Evolutionary conservation across 2,329 filamentous ascomycete genomes (phyloP), one percentile per base, ranked within the genome.

Genomic region (Orbilia quercus): DNA sequence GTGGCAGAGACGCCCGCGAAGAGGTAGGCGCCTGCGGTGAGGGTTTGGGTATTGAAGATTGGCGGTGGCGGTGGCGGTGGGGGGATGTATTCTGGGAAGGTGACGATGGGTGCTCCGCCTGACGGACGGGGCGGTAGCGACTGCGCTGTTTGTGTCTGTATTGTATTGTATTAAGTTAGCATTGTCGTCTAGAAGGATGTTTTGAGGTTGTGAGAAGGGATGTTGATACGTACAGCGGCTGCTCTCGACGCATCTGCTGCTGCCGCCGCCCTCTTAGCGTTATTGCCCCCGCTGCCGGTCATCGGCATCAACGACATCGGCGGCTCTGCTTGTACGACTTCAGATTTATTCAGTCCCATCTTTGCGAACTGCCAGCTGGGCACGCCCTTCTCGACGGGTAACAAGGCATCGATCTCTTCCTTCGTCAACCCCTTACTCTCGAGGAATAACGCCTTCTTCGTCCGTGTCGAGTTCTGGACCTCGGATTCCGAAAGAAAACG

Each of bases 21-120:
- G 76, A 84, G 82, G 78, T 87, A 87, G 66, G 89, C 81, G 31
- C 86, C 85, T 76, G 85, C 86, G 75, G 88, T 80, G 57, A 90
- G 83, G 71, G 85, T 82, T 25, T 82, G 81, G 64, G 84, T 85
- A 11, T 88, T 90, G 76, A 90, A 82, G n/a, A 90, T 81, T 0
- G 88, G 88, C 9, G 86, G 84, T 2, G 86, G 84, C 0, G 83
- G 82, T 12, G 82, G 78, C 1, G 86, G 82, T 14, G 85, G 86
- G 6, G 77, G 76, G 75, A 90, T 84, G 79, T 90, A 90, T 78
- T 90, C 88, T 76, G 88, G 88, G 77, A 90, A 90, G 31, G 88
- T 90, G 77, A 90, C 84, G 75, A 90, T 88, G 12, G 87, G 87
- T 1, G 80, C 77, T 34, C 50, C 55, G 40, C 71, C 70, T 14